phyloP scores from a whole-genome alignment of 495 filamentous ascomycete genomes.

The Aspergillus ostianus region DNA sequence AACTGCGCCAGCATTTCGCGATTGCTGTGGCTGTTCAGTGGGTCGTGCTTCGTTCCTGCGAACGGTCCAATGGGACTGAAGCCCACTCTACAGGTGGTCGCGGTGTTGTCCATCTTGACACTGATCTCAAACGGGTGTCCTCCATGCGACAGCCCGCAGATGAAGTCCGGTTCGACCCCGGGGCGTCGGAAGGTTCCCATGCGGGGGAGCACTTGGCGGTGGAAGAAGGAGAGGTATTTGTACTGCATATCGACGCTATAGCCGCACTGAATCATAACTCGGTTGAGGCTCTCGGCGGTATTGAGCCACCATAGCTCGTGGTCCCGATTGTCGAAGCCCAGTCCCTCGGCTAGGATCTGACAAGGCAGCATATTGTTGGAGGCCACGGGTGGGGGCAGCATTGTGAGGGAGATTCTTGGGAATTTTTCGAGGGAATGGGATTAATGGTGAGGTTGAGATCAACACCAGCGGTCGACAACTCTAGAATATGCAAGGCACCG shows the following conservation, averaged over 20 bases:
- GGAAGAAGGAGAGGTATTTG: slow-evolving; percentile 4
- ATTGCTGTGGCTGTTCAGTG: background rate
- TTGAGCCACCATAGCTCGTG: slow-evolving; percentile 1
- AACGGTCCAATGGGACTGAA: slow-evolving; percentile 1
- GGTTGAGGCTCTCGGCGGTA: slow-evolving; percentile 1
- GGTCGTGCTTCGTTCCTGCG: background rate
- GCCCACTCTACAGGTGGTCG: background rate
- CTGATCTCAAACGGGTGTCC: slow-evolving; percentile 4
- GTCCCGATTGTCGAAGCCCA: background rate
- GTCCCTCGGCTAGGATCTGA: slow-evolving; percentile 1
- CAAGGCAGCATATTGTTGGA: background rate
- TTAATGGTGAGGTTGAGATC: background rate
- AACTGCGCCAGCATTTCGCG: slow-evolving; percentile 3
- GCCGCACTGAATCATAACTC: background rate
- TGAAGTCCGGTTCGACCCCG: slow-evolving; percentile 1
- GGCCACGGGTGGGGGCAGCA: background rate
- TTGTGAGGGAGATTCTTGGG: background rate
- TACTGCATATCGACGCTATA: slow-evolving; percentile 2
- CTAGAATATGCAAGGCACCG: background rate
- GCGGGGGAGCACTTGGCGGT: background rate
- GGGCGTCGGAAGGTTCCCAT: slow-evolving; percentile 1
- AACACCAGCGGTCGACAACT: background rate
- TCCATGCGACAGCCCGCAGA: background rate
- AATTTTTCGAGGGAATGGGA: background rate
- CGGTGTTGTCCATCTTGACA: slow-evolving; percentile 1